Base-by-base conservation (phyloP, 768 basidiomycete genomes). In the Lactifluus hygrophoroides region DNA sequence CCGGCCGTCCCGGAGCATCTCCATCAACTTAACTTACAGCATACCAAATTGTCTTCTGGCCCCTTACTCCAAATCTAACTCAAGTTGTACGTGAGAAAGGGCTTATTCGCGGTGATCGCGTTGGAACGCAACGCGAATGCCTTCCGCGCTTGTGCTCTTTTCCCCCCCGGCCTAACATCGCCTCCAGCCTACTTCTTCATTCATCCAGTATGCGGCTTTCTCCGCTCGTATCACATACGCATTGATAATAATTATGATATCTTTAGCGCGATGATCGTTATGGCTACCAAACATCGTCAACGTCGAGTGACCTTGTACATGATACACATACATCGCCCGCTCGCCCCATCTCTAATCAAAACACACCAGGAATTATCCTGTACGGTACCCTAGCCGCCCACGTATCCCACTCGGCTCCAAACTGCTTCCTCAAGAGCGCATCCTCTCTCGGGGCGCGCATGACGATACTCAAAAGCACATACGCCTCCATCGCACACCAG, bases 341-440 rank as follows among this genome's bases (percentile, higher is more conserved):
- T 5, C 5, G 14, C n/a, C 40, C 50, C 32, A 25, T 0, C 23
- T 9, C 0, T 16, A 23, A 55, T 60, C 58, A 62, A 27, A 54
- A 62, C 17, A 62, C 53, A n/a, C 54, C 59, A 13, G 62, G 62
- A 23, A 63, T 56, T 37, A 63, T 44, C 34, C 58, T 55, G 50
- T 61, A 63, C 9, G 49, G 50, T 34, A 63, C 62, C 11, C 50
- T 55, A 34, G 38, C 45, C 45, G 62, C 62, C 62, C 62, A 63
- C 8, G 44, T 59, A 6, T 63, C 62, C 62, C 62, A 63, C 46
- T 61, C 45, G 5, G 35, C 35, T n/a, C 59, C 58, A 49, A 63
- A 63, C 34, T 61, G 58, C 42, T 50, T 55, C 50, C 35, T 38
- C 16, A 63, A 23, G 16, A 63, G 49, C 16, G 52, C 54, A 32